Evolutionary conservation across 768 basidiomycete species (phyloP).

Genomic region (Kwoniella mangroviensis): DNA sequence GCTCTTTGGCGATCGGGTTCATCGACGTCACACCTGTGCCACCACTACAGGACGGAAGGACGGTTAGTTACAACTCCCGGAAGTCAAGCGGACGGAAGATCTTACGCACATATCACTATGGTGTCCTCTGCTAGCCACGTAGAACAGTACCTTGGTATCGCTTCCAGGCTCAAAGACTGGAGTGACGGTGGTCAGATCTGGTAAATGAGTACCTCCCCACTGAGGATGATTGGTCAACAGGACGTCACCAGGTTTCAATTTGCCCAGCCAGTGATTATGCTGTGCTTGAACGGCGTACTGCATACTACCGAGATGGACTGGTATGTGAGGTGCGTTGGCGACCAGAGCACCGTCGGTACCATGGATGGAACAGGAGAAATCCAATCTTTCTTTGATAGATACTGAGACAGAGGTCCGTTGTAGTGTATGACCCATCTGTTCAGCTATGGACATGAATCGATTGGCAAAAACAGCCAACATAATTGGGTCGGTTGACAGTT

Average conservation of each 20-base stretch:
- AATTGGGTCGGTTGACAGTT: constrained; percentile 41
- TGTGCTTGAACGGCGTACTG: constrained; percentile 43
- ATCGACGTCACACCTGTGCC: constrained; percentile 83
- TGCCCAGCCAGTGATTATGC: constrained; percentile 34
- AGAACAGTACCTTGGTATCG: constrained; percentile 63
- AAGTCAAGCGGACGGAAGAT: not conserved
- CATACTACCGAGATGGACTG: constrained; percentile 46
- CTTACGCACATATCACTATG: constrained; percentile 70
- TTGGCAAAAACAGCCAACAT: constrained; percentile 89
- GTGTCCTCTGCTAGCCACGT: constrained; percentile 83
- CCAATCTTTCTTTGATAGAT: constrained; percentile 94
- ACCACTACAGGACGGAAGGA: constrained; percentile 17
- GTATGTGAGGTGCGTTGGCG: constrained; percentile 52
- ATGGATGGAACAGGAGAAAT: constrained; percentile 63
- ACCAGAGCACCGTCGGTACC: constrained; percentile 43
- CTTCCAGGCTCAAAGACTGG: constrained; percentile 70
- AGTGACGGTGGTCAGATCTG: constrained; percentile 91
- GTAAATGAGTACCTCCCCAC: constrained; percentile 64
- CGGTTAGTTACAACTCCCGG: constrained; percentile 13
- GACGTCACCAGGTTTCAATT: constrained; percentile 80
- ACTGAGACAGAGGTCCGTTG: constrained; percentile 91
- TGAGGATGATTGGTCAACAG: constrained; percentile 71
- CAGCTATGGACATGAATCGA: constrained; percentile 97
- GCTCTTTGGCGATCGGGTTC: constrained; percentile 89
- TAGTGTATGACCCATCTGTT: constrained; percentile 83